Evolutionary conservation across 140 eudicot genomes (phyloP), one percentile per base, ranked within the genome.

Genomic region (Erigeron philadelphicus): DNA sequence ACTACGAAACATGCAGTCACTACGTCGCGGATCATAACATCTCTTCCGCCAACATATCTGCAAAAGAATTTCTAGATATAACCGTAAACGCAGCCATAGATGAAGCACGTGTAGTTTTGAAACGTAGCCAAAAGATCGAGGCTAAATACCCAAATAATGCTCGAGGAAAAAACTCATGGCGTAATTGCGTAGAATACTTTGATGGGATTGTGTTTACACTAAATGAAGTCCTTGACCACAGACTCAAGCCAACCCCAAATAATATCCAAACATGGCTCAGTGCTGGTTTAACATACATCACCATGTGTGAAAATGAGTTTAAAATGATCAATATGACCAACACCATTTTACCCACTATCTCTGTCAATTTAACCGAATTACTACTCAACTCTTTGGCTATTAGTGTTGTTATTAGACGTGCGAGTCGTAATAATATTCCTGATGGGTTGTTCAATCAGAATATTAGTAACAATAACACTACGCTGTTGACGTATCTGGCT

Each of bases 231-330:
- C 35, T 85, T 2, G 80, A 78, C 72, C 72, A 64, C 62, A 67
- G 42, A 23, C n/a, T 68, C 21, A 19, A 78, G 6, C 76, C 84
- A 3, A 78, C 75, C 12, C 81, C 80, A 25, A 72, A 72, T 42
- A 95, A 90, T 53, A 43, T 76, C 3, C 90, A 82, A 6, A 81
- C 88, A 6, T 90, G 94, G 95, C 84, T 87, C 9, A 90, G 97
- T 69, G 76, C 90, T 8, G 85, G 87, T 12, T 40, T 90, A 66
- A 82, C 94, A 25, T 81, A 90, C 67, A 71, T 87, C 47, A 85
- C 72, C 58, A 64, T 84, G 5, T 87, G 97, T 18, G 82, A 77
- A 35, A 70, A 80, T 17, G 94, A 90, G 74, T 82, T 84, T 40
- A 44, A 57, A 42, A 74, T 73, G 78, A 81, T 83, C 6, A 78